Base-by-base conservation (phyloP, 2,329 filamentous ascomycete genomes). In the Davidsoniella eucalypti region DNA sequence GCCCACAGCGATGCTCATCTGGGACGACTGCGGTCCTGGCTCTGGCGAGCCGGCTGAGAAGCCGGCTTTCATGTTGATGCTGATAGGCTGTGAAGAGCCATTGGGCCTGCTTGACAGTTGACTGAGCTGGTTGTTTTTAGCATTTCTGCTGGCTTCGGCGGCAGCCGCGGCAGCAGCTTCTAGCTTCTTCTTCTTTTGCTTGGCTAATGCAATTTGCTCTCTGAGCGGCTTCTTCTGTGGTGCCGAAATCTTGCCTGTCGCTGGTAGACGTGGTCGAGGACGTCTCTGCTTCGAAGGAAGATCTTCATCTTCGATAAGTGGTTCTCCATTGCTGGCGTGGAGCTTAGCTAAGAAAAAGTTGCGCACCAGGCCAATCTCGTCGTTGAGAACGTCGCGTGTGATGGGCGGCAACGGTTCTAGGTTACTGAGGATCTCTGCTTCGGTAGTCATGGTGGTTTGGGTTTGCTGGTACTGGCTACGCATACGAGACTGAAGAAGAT, bases 271-370 rank as follows among this genome's bases (percentile, higher is more conserved):
- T n/a, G 78, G 75, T n/a, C 75, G 71, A 21, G 68, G 86, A 67
- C 68, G 82, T 69, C 87, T 75, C 66, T 98, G 92, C 66, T 98
- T 98, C 50, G 82, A 77, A 14, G 93, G 92, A 21, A 98, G 69
- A 57, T 98, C 90, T 61, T 96, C 86, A 65, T 98, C 92, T 68
- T 98, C 92, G 48, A 94, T 70, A 56, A 98, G 73, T 7, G 52
- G 52, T 10, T 53, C 44, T 36, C 57, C 81, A 61, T 77, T 76
- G 63, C 88, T 92, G 51, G 85, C 82, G 59, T 87, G 84, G 52
- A 98, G 69, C 65, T 94, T 94, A 58, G 80, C 80, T 53, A 87
- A 78, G 69, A 96, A 94, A 73, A 93, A 98, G 59, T 86, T 83
- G 64, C 85, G 85, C 52, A 94, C 80, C 50, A 98, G 73, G 3